A percentile compares a stretch with the other conserved stretches of the same genome.
Conservation (phyloP, 2,329 filamentous ascomycete species). For the Xylaria sp. region DNA sequence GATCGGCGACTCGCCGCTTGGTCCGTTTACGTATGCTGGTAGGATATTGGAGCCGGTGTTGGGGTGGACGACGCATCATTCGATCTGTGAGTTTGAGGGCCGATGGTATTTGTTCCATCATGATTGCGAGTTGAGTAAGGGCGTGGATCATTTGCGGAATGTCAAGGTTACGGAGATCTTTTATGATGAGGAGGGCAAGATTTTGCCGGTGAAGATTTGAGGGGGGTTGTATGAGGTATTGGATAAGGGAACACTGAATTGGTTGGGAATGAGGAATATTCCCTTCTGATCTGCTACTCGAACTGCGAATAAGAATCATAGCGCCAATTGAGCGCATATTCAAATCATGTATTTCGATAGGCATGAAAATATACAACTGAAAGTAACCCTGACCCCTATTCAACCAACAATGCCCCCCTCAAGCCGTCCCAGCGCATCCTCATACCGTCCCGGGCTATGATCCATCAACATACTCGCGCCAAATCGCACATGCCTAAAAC, state of each 20-base stretch:
- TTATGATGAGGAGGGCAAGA: constrained; percentile 61
- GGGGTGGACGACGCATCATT: constrained; percentile 79
- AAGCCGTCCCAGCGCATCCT: constrained; percentile 61
- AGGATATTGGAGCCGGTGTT: constrained; percentile 69
- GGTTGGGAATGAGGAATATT: background rate
- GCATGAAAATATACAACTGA: background rate
- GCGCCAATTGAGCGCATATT: background rate
- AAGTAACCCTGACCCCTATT: background rate
- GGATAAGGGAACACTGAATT: background rate
- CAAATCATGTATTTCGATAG: background rate
- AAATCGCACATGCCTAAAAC: constrained; percentile 66
- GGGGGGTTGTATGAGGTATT: too few species aligned
- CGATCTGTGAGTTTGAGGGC: constrained; percentile 66
- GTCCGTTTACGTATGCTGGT: constrained; percentile 68
- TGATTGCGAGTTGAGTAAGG: constrained; percentile 62
- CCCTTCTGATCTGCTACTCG: background rate
- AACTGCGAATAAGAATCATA: background rate
- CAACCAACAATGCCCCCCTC: constrained; percentile 38
- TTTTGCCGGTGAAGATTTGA: constrained; percentile 39
- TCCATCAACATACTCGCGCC: constrained; percentile 69
- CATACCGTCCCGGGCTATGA: constrained; percentile 70
- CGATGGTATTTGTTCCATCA: constrained; percentile 74
- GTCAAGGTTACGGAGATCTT: constrained; percentile 73
- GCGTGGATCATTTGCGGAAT: constrained; percentile 64
- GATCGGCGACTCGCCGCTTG: constrained; percentile 56